Evolutionary conservation across 2,329 filamentous ascomycete genomes (phyloP).

Genomic region (Alternaria sp.): DNA sequence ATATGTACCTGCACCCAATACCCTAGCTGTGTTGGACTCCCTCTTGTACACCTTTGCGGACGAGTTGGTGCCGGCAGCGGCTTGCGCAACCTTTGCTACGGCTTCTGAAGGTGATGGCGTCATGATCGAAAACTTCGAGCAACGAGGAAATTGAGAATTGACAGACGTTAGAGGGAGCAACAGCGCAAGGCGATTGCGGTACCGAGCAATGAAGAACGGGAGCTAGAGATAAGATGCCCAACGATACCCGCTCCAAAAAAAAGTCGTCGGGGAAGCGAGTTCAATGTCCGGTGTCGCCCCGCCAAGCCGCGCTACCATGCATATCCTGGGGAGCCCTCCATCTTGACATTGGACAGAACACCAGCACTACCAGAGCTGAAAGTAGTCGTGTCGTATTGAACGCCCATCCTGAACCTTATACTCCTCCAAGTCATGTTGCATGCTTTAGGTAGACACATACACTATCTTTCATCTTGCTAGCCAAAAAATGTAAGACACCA

Average conservation of each 20-base stretch:
- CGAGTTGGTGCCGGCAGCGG: slow-evolving; percentile 41
- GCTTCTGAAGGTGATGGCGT: slow-evolving; percentile 41
- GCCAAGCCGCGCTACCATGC: slow-evolving; percentile 12
- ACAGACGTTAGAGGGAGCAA: slow-evolving; percentile 12
- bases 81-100: slow-evolving; percentile 40
- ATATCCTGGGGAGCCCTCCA: background rate
- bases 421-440: background rate
- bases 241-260: slow-evolving; percentile 13
- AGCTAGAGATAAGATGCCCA: slow-evolving; percentile 17
- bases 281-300: slow-evolving; percentile 14
- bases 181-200: slow-evolving; percentile 23
- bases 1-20: slow-evolving; percentile 88
- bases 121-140: slow-evolving; percentile 25
- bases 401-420: background rate
- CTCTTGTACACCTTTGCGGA: slow-evolving; percentile 73
- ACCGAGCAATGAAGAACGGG: slow-evolving; percentile 8
- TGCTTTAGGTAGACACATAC: background rate
- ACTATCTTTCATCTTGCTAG: background rate
- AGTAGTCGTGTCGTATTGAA: background rate
- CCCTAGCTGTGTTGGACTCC: slow-evolving; percentile 87
- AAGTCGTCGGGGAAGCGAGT: slow-evolving; percentile 21
- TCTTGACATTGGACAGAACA: background rate
- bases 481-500: background rate
- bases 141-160: background rate
- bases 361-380: background rate